Base-by-base conservation (phyloP, 306 rosid genomes). In the Vigna nakashimae region DNA sequence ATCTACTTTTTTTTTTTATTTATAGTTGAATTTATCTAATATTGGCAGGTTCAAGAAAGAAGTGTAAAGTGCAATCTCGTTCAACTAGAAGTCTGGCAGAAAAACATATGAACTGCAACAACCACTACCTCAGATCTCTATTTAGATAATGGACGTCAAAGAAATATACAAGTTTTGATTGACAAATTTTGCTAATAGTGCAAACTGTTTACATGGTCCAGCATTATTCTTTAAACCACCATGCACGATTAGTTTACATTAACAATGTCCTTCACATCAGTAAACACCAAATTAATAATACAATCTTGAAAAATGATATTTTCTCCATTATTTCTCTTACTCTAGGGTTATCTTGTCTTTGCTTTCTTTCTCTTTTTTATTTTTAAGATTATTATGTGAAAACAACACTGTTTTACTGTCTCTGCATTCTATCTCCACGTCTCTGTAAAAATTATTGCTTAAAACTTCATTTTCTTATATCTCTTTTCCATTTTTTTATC, bases 21-120 rank as follows among this genome's bases (percentile, higher is more conserved):
- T 38, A 9, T 66, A 11, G 14, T 53, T 64, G 30, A 72, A 65
- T 45, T 77, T 45, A 62, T 56, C 36, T 18, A 20, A 70, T 71
- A 13, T 55, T 65, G 68, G 59, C 78, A 93, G 97, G 65, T 85
- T 80, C 78, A 86, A 79, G 97, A 93, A 65, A 86, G 84, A 73
- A 87, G 91, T 74, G 57, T 88, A 32, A 87, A 79, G 78, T 82
- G 91, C 73, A 70, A 73, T 66, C 82, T 89, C 32, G 77, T 87
- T 75, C 98, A 91, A 65, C 63, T 87, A 56, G 75, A 83, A 48
- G 24, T 18, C 11, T 77, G 84, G 79, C 83, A 83, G 65, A 77
- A 67, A 34, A 26, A 80, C 70, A 51, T 80, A 81, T 52, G 73
- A 77, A 20, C 69, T 6, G 12, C 69, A 32, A 11, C 46, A 32